Base-by-base conservation (phyloP, 2,329 filamentous ascomycete genomes). In the Pyrenophora graminea region DNA sequence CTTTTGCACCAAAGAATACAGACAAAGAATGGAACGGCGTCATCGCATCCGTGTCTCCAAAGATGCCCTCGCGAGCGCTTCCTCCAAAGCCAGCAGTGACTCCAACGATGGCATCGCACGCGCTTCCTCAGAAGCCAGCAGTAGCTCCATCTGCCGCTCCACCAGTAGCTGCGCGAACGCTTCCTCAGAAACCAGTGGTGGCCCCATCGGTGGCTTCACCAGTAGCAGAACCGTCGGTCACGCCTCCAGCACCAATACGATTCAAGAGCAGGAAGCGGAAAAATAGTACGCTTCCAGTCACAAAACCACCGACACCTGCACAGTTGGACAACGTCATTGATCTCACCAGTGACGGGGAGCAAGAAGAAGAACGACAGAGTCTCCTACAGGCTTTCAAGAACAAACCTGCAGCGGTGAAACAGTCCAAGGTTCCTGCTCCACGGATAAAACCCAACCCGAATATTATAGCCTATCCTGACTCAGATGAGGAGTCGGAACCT, bases 301-400 rank as follows among this genome's bases (percentile, higher is more conserved):
- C 45, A 37, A 53, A 21, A 7, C 32, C 43, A 1, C 15, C 15
- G 15, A 41, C 19, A 0, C 10, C 25, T 27, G 25, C 17, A 10
- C 46, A 53, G 19, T 38, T 23, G 6, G 36, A 52, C n/a, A 51
- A 31, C 8, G 19, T 23, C 1, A 58, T 66, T n/a, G 56, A 66
- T 27, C 52, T 63, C 2, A 66, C 58, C 1, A 45, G 48, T 10
- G 63, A 66, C 17, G 43, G 40, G 0, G 53, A 53, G 13, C 18
- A 38, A 15, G 52, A 62, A 21, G 48, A 58, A 18, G 53, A 58
- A 43, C 51, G 55, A 3, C 53, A 58, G 21, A 39, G 44, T 17
- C 41, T 63, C 6, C 34, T 63, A 3, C 52, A 47, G 4, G 40
- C 52, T 2, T 62, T 62, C 53, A 56, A 47, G 27, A 46, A 32